Conservation (phyloP, 2,329 filamentous ascomycete species). For the Aspergillus ustus region DNA sequence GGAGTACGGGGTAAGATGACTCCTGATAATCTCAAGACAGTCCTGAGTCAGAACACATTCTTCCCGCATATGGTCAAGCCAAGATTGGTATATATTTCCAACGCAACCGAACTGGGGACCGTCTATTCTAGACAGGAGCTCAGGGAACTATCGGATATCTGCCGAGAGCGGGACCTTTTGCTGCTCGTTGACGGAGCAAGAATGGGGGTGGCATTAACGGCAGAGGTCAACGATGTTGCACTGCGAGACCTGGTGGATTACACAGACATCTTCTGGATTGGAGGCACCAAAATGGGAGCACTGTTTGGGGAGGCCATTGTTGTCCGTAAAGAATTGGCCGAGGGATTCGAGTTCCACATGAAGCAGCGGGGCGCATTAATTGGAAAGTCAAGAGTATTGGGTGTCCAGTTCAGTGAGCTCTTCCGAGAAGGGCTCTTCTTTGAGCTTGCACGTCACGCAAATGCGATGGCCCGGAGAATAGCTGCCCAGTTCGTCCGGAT, state of each 20-base stretch:
- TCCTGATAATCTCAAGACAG: slow-evolving; percentile 46
- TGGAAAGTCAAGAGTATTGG: slow-evolving; percentile 56
- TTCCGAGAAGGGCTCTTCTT: slow-evolving; percentile 54
- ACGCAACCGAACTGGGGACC: slow-evolving; percentile 57
- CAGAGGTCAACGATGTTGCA: slow-evolving; percentile 49
- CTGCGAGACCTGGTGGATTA: slow-evolving; percentile 52
- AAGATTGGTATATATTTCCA: slow-evolving; percentile 57
- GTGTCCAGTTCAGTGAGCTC: slow-evolving; percentile 56
- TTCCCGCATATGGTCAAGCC: slow-evolving; percentile 59
- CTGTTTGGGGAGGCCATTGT: slow-evolving; percentile 58
- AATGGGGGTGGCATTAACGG: slow-evolving; percentile 50
- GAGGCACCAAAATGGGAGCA: slow-evolving; percentile 58
- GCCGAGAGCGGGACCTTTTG: slow-evolving; percentile 48
- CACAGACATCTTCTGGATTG: slow-evolving; percentile 61
- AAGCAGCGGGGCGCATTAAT: slow-evolving; percentile 58
- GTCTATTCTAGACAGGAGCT: slow-evolving; percentile 53
- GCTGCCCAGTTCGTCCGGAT: slow-evolving; percentile 49
- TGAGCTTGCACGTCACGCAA: slow-evolving; percentile 52
- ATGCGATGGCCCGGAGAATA: slow-evolving; percentile 50
- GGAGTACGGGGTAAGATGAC: slow-evolving; percentile 56
- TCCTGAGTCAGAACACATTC: slow-evolving; percentile 55
- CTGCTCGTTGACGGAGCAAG: slow-evolving; percentile 57
- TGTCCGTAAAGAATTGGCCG: slow-evolving; percentile 50
- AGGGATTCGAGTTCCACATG: slow-evolving; percentile 57
- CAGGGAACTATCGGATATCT: slow-evolving; percentile 48